A percentile compares a stretch with the other conserved stretches of the same genome.
Conservation (phyloP, 208 protist genomes). For the Trypanosoma cruzi region DNA sequence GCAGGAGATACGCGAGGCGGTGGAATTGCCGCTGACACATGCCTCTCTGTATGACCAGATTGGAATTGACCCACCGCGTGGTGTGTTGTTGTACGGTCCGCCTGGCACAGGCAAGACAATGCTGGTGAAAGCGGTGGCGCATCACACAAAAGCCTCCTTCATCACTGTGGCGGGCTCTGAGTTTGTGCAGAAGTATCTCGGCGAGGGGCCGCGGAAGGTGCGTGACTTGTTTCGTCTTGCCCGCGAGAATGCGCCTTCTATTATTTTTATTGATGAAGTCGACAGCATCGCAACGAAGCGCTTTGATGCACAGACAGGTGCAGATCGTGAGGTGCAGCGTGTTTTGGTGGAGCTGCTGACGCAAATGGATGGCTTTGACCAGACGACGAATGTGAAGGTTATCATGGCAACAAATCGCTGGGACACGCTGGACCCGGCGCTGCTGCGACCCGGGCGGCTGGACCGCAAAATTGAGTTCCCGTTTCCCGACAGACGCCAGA, state of each 20-base stretch:
- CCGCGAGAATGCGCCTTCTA: constrained; percentile 98
- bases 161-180: constrained; percentile 99
- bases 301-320: constrained; percentile 99
- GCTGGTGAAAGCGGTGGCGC: constrained; percentile 99
- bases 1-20: constrained; percentile 99
- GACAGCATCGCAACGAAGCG: constrained; percentile 99
- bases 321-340: constrained; percentile 99
- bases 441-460: constrained; percentile 97
- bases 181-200: constrained; percentile 99
- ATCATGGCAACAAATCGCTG: constrained; percentile 99
- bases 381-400: constrained; percentile 98
- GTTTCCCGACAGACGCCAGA: constrained; percentile 98
- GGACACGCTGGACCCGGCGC: constrained; percentile 99
- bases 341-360: constrained; percentile 99
- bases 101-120: constrained; percentile 99
- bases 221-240: constrained; percentile 98
- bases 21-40: constrained; percentile 99
- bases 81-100: constrained; percentile 99
- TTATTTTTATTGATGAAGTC: constrained; percentile 99
- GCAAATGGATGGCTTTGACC: constrained; percentile 99
- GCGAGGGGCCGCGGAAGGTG: constrained; percentile 99
- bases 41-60: constrained; percentile 99
- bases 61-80: constrained; percentile 99
- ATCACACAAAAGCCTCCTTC: constrained; percentile 98
- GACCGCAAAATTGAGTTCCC: constrained; percentile 99